Base-by-base conservation (phyloP, 2,329 filamentous ascomycete genomes). In the Colletotrichum musae region DNA sequence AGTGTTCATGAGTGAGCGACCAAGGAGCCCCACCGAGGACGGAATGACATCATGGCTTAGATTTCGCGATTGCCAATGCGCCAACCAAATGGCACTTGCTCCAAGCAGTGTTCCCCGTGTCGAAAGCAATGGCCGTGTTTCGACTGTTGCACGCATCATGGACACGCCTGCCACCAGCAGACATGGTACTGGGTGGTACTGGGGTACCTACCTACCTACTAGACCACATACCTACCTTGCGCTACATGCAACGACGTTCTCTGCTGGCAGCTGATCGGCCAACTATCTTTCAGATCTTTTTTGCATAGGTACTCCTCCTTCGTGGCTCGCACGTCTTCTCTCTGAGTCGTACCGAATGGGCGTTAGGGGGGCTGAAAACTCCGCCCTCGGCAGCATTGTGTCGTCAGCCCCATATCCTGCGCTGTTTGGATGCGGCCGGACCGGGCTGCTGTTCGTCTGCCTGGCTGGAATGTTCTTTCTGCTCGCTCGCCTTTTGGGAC, bases 11-110 rank as follows among this genome's bases (percentile, higher is more conserved):
- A 36, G 32, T 16, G 45, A 41, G 7, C 12, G 41, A 43, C 36
- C n/a, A 16, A 18, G 32, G 52, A 58, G 56, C 56, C 66, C 67
- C 67, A 57, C 45, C 18, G 9, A 32, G 15, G 26, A 52, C 26
- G 26, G 43, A 61, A 67, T 70, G 67, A 70, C 67, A 70, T 70
- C 67, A 70, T 66, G 36, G 26, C 45, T 43, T 10, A 18, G 28
- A 61, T 45, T 36, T 54, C 28, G n/a, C 54, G 2, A 56, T 59
- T 26, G 50, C 43, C 50, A 56, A 41, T 45, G 32, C n/a, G 43
- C 62, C 67, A 70, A 67, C 67, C 62, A 61, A 52, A 61, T 36
- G 32, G 50, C 63, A 57, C 56, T 61, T 67, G 57, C 50, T 10
- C 32, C 32, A 36, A 10, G 32, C 32, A 36, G 32, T 36, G 32